Conservation (phyloP, 1,284 basidiomycete genomes). For the Cutaneotrichosporon cyanovorans region DNA sequence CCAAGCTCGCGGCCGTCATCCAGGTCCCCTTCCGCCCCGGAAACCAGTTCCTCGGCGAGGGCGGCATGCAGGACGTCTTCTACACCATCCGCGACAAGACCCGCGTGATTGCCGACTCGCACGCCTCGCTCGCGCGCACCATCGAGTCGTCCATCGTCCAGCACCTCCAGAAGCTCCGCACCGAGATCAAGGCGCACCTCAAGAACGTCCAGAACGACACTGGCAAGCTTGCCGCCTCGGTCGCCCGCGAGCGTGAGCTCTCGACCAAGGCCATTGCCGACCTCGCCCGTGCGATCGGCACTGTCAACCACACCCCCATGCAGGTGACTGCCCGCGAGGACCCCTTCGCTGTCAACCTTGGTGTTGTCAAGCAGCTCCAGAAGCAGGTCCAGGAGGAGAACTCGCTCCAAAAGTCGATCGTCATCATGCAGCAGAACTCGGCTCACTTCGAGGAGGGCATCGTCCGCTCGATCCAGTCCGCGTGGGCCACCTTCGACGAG, state of each 20-base stretch:
- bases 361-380: constrained; percentile 78
- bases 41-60: constrained; percentile 91
- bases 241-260: constrained; percentile 88
- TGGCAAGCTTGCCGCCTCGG: constrained; percentile 84
- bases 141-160: constrained; percentile 97
- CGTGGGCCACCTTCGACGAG: constrained; percentile 95
- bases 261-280: constrained; percentile 83
- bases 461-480: constrained; percentile 88
- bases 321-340: constrained; percentile 72
- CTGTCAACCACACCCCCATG: constrained; percentile 94
- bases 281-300: constrained; percentile 75
- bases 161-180: constrained; percentile 86
- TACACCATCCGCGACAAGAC: constrained; percentile 92
- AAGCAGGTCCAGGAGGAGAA: constrained; percentile 97
- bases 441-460: constrained; percentile 97
- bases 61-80: constrained; percentile 87
- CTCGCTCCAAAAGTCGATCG: constrained; percentile 93
- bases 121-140: constrained; percentile 91
- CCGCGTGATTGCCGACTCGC: constrained; percentile 87
- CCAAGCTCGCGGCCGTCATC: constrained; percentile 92
- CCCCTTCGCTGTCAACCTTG: constrained; percentile 71
- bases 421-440: constrained; percentile 97
- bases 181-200: constrained; percentile 93
- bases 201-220: constrained; percentile 99
- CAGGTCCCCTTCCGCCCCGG: constrained; percentile 94